Evolutionary conservation across 2,329 filamentous ascomycete genomes (phyloP).

Genomic region (Pseudogymnoascus sp.): DNA sequence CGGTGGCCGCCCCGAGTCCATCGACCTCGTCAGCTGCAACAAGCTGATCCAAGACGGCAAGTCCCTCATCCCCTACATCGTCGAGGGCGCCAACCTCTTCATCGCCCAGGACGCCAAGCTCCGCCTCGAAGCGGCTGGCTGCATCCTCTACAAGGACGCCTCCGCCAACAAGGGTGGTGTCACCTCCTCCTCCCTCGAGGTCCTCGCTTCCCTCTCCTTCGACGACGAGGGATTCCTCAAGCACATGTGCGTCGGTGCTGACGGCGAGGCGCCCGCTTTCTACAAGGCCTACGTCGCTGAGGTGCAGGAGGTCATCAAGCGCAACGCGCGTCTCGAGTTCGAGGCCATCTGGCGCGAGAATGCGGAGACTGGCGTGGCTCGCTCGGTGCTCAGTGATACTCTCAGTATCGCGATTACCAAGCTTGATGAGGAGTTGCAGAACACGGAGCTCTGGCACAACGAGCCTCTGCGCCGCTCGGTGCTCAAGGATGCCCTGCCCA

Average conservation of each 20-base stretch:
- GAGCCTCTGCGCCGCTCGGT: slow-evolving; percentile 70
- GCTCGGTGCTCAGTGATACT: slow-evolving; percentile 85
- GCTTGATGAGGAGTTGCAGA: slow-evolving; percentile 91
- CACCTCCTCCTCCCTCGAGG: slow-evolving; percentile 92
- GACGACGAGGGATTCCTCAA: slow-evolving; percentile 81
- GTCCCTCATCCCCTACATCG: slow-evolving; percentile 82
- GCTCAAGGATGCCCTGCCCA: slow-evolving; percentile 77
- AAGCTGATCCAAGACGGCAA: slow-evolving; percentile 90
- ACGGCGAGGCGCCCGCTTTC: slow-evolving; percentile 77
- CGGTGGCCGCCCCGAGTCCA: slow-evolving; percentile 91
- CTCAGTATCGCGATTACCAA: slow-evolving; percentile 91
- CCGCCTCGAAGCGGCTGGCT: slow-evolving; percentile 89
- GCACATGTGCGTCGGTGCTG: slow-evolving; percentile 83
- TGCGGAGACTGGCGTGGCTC: slow-evolving; percentile 68
- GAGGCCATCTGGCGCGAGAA: slow-evolving; percentile 98
- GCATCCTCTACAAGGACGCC: slow-evolving; percentile 93
- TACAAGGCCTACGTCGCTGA: slow-evolving; percentile 89
- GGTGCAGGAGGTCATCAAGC: slow-evolving; percentile 84
- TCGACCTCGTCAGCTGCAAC: slow-evolving; percentile 81
- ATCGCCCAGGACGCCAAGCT: slow-evolving; percentile 98
- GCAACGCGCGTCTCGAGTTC: slow-evolving; percentile 90
- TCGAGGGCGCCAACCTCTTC: slow-evolving; percentile 97
- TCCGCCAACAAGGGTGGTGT: slow-evolving; percentile 98
- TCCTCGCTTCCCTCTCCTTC: slow-evolving; percentile 89
- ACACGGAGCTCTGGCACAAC: slow-evolving; percentile 86